Base-by-base conservation (phyloP, 768 basidiomycete species). In the Naematelia aurantialba region DNA sequence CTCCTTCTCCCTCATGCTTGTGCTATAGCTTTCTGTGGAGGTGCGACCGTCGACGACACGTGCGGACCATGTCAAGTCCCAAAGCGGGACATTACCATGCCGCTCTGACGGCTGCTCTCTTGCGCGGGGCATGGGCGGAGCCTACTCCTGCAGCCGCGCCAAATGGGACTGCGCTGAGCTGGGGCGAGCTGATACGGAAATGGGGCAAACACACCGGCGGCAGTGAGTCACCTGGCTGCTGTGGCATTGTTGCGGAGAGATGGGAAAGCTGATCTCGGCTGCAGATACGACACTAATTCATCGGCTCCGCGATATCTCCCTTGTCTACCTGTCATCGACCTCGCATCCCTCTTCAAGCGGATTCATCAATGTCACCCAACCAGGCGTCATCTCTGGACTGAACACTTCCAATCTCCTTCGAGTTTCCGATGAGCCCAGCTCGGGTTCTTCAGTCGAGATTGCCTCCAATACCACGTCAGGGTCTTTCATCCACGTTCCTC, bases 191-290 rank as follows among this genome's bases (percentile, higher is more conserved):
- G 22, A 55, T 75, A 0, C 59, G 76, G 55, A 77, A 77, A 56
- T 77, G 76, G 76, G 70, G 69, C 4, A 77, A 77, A 58, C 76
- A 77, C 63, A 75, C 70, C 10, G 72, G 68, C 26, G 76, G 74
- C 42, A 64, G 74, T 75, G 60, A 68, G 72, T 73, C 34, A 39
- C 8, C 34, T 8, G 8, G 8, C 17, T 39, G 17, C 8, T 8
- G 8, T 39, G 34, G 17, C 17, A 8, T 39, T 39, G 34, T 17
- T 39, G 8, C 34, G 34, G 27, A n/a, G n/a, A n/a, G n/a, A n/a
- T 31, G 17, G 24, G 26, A n/a, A 29, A 22, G 58, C 34, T 56
- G 30, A 55, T 29, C 14, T 4, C 17, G 34, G 2, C n/a, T 25
- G 11, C 55, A 75, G 74, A 70, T 55, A 65, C 70, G 12, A 21